Base-by-base conservation (phyloP, 2,329 filamentous ascomycete species). In the Zymoseptoria ardabiliae region DNA sequence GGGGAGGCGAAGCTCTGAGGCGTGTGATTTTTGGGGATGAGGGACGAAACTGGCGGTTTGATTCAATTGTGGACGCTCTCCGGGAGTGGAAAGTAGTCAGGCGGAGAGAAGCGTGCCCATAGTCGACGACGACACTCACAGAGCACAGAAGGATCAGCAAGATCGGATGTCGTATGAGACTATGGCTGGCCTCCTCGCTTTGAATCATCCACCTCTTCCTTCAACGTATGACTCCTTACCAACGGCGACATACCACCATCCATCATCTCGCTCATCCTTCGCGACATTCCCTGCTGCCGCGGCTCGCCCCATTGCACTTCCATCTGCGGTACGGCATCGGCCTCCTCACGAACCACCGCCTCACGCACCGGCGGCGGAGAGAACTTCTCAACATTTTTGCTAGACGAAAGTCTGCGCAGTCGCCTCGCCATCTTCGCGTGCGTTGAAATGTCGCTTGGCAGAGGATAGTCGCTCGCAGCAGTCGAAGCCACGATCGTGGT, bases 1-100 rank as follows among this genome's bases (percentile, higher is more conserved):
- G 76, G 73, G 8, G 71, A 75, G 53, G 72, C 71, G 41, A 77
- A 77, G 68, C 57, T 76, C 55, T 76, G 65, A 67, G 58, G n/a
- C 10, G 23, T n/a, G 50, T 21, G 20, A 13, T 21, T 4, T n/a
- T 21, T 1, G 10, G n/a, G 19, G 13, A 21, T 2, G 7, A 51
- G 50, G 13, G 13, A 19, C 22, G 50, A 11, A 6, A 4, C 2
- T 41, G 25, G 1, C 25, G 25, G 25, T 28, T 28, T 9, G 25
- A 28, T 28, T 2, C 25, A 1, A 2, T 28, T 28, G 25, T 28
- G 1, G 25, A 2, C 25, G 25, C 25, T 28, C 25, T 28, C 25
- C 8, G 25, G 2, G 25, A 28, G 25, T 9, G 8, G 2, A 28
- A 28, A 2, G 25, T 28, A 9, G 25, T 9, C 8, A 28, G 25